These are phyloP conservation scores for Puccinia triticina DNA, from an alignment of 1,284 basidiomycete genomes.

Conservation along the genomic window DNA sequence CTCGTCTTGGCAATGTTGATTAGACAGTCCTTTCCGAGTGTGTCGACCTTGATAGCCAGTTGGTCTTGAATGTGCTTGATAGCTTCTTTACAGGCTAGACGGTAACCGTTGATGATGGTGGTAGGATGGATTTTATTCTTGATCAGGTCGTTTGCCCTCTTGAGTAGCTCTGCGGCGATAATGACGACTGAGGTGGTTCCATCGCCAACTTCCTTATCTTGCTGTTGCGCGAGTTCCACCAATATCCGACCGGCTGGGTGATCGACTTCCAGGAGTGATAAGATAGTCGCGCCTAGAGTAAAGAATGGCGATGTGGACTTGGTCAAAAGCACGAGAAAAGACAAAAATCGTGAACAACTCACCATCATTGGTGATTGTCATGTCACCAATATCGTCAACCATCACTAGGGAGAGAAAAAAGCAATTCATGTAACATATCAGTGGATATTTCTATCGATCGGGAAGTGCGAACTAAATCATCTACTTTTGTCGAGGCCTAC, in stretches of 20 bases:
- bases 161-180: slow-evolving; percentile 90
- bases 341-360: background rate
- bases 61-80: slow-evolving; percentile 99
- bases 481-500: slow-evolving; percentile 64
- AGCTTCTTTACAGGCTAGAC: slow-evolving; percentile 94
- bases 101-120: slow-evolving; percentile 97
- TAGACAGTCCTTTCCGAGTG: slow-evolving; percentile 84
- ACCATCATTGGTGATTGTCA: slow-evolving; percentile 97
- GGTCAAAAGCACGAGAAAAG: background rate
- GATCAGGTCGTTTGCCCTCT: slow-evolving; percentile 95
- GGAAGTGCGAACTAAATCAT: slow-evolving; percentile 49
- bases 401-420: slow-evolving; percentile 66
- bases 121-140: slow-evolving; percentile 99
- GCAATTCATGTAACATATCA: slow-evolving; percentile 22
- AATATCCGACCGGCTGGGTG: slow-evolving; percentile 93
- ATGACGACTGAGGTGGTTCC: slow-evolving; percentile 99
- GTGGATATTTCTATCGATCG: slow-evolving; percentile 26
- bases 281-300: slow-evolving; percentile 77
- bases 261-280: slow-evolving; percentile 83
- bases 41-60: slow-evolving; percentile 90
- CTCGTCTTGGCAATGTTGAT: slow-evolving; percentile 97
- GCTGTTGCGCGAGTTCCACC: slow-evolving; percentile 97
- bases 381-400: slow-evolving; percentile 99
- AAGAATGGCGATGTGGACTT: background rate
- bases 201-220: slow-evolving; percentile 99